Conservation (phyloP, 192 early-diverging fungal species). For the Rhizoclosmatium sp. region DNA sequence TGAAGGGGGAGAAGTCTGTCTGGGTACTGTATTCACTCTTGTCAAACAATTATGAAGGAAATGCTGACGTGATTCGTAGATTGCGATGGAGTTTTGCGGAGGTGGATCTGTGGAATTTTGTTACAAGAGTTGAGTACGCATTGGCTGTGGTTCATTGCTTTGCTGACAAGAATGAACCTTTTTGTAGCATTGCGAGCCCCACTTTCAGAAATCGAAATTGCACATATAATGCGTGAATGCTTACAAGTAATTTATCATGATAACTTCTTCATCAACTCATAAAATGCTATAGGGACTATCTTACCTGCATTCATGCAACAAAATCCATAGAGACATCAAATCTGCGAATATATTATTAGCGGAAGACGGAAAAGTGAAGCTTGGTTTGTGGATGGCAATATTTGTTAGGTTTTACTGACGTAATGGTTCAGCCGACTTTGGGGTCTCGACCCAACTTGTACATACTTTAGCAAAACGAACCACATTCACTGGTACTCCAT, state of each 20-base stretch:
- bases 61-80: conserved; percentile 24
- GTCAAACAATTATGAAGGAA: background rate
- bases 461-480: conserved; percentile 83
- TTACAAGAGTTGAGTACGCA: conserved; percentile 55
- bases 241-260: background rate
- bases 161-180: conserved; percentile 3
- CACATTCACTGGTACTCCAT: conserved; percentile 97
- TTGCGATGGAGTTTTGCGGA: conserved; percentile 70
- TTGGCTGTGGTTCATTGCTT: background rate
- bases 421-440: conserved; percentile 86
- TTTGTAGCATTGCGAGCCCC: conserved; percentile 49
- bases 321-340: conserved; percentile 89
- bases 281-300: conserved; percentile 42
- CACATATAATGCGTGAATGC: background rate
- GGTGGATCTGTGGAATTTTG: conserved; percentile 65
- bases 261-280: conserved; percentile 48
- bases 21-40: conserved; percentile 43
- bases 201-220: background rate
- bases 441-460: conserved; percentile 89
- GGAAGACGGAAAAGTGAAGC: conserved; percentile 83
- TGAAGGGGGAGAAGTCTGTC: conserved; percentile 60
- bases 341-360: conserved; percentile 87
- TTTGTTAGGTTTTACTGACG: background rate
- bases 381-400: conserved; percentile 46
- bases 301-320: conserved; percentile 45